Conservation (phyloP, 2,329 filamentous ascomycete genomes). For the Cytospora chrysosperma region DNA sequence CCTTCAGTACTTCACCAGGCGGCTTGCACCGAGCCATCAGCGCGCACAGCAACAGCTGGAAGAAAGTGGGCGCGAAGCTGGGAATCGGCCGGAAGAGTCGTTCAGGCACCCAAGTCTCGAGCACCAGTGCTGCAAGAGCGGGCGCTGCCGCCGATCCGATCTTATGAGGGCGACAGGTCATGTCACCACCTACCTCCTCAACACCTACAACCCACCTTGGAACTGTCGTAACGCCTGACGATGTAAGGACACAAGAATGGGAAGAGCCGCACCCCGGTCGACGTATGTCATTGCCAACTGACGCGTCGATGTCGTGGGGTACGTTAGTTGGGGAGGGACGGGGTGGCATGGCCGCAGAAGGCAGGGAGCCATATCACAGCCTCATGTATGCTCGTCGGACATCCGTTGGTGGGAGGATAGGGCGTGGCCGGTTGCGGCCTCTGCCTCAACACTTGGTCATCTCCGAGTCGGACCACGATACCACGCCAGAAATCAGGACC, state of each 20-base stretch:
- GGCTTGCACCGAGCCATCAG: constrained; percentile 54
- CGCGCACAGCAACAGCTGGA: constrained; percentile 60
- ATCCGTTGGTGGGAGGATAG: constrained; percentile 20
- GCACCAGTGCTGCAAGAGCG: constrained; percentile 21
- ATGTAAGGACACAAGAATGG: constrained; percentile 34
- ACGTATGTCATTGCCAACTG: constrained; percentile 36
- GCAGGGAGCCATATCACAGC: constrained; percentile 25
- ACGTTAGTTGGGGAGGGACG: constrained; percentile 29
- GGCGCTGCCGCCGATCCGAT: constrained; percentile 7
- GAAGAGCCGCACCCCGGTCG: constrained; percentile 49
- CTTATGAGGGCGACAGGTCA: constrained; percentile 61
- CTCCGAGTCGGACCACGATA: constrained; percentile 3
- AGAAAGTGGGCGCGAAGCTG: constrained; percentile 62
- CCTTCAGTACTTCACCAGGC: constrained; percentile 51
- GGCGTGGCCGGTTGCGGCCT: constrained; percentile 22
- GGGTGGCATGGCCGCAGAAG: constrained; percentile 52
- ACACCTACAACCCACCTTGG: constrained; percentile 25
- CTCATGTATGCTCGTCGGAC: constrained; percentile 23
- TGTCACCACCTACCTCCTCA: constrained; percentile 46
- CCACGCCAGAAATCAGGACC: constrained; percentile 16
- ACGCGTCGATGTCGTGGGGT: constrained; percentile 29
- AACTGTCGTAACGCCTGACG: constrained; percentile 27
- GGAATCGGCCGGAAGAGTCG: constrained; percentile 56
- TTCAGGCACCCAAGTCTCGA: constrained; percentile 41
- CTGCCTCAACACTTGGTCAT: constrained; percentile 17